Evolutionary conservation across 1,284 basidiomycete genomes (phyloP).

Genomic region (Ustilago tritici): DNA sequence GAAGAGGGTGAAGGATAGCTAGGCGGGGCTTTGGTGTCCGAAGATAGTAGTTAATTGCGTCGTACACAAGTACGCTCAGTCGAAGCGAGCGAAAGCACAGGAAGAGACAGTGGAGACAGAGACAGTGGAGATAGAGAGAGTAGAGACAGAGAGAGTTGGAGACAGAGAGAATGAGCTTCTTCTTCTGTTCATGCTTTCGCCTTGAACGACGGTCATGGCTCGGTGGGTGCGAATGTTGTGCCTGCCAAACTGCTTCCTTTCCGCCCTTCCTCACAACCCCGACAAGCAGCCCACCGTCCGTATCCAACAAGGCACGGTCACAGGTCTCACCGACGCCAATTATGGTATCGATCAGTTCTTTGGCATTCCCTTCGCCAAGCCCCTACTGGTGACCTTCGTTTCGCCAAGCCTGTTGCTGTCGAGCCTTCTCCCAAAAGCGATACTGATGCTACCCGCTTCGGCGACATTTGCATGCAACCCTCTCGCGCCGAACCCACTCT

Average conservation of each 20-base stretch:
- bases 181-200: constrained; percentile 4
- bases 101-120: too few species aligned
- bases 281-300: constrained; percentile 24
- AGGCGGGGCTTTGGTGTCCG: too few species aligned
- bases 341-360: constrained; percentile 41
- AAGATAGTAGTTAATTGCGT: too few species aligned
- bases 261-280: constrained; percentile 15
- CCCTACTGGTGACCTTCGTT: constrained; percentile 45
- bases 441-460: constrained; percentile 45
- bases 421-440: not conserved
- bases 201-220: constrained; percentile 8
- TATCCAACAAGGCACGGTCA: constrained; percentile 31
- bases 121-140: too few species aligned
- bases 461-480: constrained; percentile 38
- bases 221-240: constrained; percentile 5
- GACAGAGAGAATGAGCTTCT: too few species aligned
- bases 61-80: too few species aligned
- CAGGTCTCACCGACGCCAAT: constrained; percentile 20
- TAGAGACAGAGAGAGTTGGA: too few species aligned
- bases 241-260: not conserved
- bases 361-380: constrained; percentile 51
- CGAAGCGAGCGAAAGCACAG: too few species aligned
- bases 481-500: not conserved
- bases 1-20: too few species aligned
- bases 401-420: constrained; percentile 39